Base-by-base conservation (phyloP, 225 moss, liverwort and hornwort genomes). In the Thuidium tamariscinum region DNA sequence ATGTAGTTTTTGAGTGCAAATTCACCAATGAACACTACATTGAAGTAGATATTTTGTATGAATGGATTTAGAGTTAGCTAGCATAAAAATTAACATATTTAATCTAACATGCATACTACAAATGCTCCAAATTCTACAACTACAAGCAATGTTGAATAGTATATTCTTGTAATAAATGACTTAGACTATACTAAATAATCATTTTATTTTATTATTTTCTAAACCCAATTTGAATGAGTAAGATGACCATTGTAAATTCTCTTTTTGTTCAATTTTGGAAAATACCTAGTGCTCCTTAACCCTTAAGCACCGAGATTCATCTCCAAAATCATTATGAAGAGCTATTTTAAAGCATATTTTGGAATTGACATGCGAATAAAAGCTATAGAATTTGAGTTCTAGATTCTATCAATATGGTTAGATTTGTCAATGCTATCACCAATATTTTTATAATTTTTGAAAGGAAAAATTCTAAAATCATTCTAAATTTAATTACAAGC, bases 51-150 rank as follows among this genome's bases (percentile, higher is more conserved):
- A 5, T 48, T 72, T 19, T 1, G 3, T 26, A 11, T 11, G 1
- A 1, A 3, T 7, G 11, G 4, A 30, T 46, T 11, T 32, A 7
- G 7, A 30, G 48, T 19, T 48, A 72, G 18, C 2, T 0, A 0
- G 2, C 1, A 72, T 18, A 6, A 46, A 11, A 72, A 51, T 34
- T 51, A 51, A 5, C 8, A 74, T 51, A 13, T 5, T 4, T 0
- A 51, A 51, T 34, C 0, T 21, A 74, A 74, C 13, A 32, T 1
- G 0, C 48, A 11, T 48, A 7, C 1, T 32, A 19, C 2, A 48
- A n/a, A n/a, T n/a, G n/a, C n/a, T n/a, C n/a, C n/a, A n/a, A n/a
- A 49, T 0, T 0, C 8, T 0, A 8, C 51, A 34, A 51, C 8
- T 34, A 20, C 8, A 13, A 34, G 1, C 0, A 3, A 0, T 21